Percentiles rank a stretch among this genome's conserved stretches.
These are phyloP conservation scores for Glycyrrhiza uralensis DNA, from an alignment of 306 rosid species.

Conservation along the genomic window DNA sequence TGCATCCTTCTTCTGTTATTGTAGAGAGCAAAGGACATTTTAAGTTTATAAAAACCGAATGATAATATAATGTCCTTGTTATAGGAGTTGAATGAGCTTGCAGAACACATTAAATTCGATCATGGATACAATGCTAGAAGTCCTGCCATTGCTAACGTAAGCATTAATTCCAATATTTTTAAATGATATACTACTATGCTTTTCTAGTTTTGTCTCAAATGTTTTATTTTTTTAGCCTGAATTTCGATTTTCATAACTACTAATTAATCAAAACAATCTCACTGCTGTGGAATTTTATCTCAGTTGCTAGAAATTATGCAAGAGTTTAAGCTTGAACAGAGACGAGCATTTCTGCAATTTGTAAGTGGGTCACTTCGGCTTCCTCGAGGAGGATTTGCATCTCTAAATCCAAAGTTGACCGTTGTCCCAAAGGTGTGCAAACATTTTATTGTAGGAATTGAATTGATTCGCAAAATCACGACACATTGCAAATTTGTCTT, in stretches of 20 bases:
- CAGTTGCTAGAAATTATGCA: slow-evolving; percentile 78
- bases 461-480: no score
- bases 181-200: no score
- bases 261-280: no score
- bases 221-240: background rate
- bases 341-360: slow-evolving; percentile 82
- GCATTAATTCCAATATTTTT: no score
- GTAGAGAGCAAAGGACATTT: background rate
- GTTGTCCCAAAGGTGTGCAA: slow-evolving; percentile 71
- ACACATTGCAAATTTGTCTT: no score
- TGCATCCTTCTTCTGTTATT: background rate
- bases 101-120: slow-evolving; percentile 74
- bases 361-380: slow-evolving; percentile 90
- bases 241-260: background rate
- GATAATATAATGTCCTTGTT: background rate
- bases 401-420: slow-evolving; percentile 85
- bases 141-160: slow-evolving; percentile 66
- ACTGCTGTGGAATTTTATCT: no score
- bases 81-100: slow-evolving; percentile 62
- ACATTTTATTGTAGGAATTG: no score
- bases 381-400: slow-evolving; percentile 85
- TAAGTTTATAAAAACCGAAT: no score
- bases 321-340: slow-evolving; percentile 57
- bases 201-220: background rate
- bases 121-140: slow-evolving; percentile 89